These are phyloP conservation scores for Rhizopogon roseolus DNA, from an alignment of 768 basidiomycete species.

Conservation along the genomic window DNA sequence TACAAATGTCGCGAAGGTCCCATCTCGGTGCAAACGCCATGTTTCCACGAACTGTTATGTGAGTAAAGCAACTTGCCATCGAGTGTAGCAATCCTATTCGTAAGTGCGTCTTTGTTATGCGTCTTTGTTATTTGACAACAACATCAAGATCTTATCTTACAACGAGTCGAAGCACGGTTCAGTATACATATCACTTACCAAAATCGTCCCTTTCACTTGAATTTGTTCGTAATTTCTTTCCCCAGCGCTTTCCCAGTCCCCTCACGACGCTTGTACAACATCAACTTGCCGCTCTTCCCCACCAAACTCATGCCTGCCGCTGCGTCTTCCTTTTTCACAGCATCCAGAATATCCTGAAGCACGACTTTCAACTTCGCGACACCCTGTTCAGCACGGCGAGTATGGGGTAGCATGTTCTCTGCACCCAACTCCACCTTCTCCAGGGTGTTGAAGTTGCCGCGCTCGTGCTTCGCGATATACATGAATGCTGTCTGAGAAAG, in stretches of 20 bases:
- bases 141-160: no score
- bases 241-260: constrained; percentile 16
- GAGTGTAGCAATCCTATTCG: no score
- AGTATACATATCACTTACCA: not conserved
- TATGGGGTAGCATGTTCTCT: constrained; percentile 17
- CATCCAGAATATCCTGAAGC: constrained; percentile 35
- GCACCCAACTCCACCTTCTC: constrained; percentile 40
- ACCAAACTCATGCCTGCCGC: constrained; percentile 53
- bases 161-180: no score
- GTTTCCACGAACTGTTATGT: not conserved
- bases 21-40: not conserved
- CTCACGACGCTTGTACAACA: constrained; percentile 43
- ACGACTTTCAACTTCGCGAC: constrained; percentile 22
- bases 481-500: constrained; percentile 64
- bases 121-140: no score
- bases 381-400: constrained; percentile 14
- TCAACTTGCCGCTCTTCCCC: constrained; percentile 35
- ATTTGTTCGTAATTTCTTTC: constrained; percentile 18
- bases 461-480: constrained; percentile 53
- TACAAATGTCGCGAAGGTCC: not conserved
- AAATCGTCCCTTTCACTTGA: constrained; percentile 1
- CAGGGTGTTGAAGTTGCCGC: constrained; percentile 48
- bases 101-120: no score
- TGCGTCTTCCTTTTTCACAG: constrained; percentile 48
- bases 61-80: not conserved